phyloP scores from a whole-genome alignment of 768 basidiomycete genomes.

The Xerocomellus amylosporus region DNA sequence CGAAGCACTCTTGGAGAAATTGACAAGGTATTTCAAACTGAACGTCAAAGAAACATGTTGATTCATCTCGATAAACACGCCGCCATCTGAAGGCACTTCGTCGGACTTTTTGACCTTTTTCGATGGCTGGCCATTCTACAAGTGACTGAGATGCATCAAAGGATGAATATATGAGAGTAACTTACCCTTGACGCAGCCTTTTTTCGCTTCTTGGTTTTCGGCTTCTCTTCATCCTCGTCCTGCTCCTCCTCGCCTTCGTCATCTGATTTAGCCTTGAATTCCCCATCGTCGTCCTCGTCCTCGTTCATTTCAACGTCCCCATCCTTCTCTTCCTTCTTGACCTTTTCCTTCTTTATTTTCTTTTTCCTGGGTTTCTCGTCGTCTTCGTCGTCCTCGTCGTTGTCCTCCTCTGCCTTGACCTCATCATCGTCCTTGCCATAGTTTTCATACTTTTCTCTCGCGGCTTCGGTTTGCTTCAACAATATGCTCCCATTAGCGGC shows the following conservation, averaged over 20 bases:
- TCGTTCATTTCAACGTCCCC: constrained; percentile 48
- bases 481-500: constrained; percentile 87
- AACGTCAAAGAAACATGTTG: constrained; percentile 91
- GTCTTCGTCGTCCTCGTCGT: constrained; percentile 41
- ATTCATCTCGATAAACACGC: constrained; percentile 83
- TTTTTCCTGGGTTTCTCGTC: constrained; percentile 29
- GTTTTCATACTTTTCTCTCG: constrained; percentile 38
- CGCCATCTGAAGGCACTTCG: constrained; percentile 52
- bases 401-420: constrained; percentile 42
- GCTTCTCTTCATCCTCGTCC: constrained; percentile 49
- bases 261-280: constrained; percentile 43
- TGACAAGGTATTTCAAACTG: constrained; percentile 94
- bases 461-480: constrained; percentile 68
- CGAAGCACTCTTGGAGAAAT: constrained; percentile 88
- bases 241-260: constrained; percentile 47
- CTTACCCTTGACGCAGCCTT: constrained; percentile 51
- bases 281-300: constrained; percentile 43
- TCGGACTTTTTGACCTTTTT: constrained; percentile 60
- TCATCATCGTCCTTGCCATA: constrained; percentile 45
- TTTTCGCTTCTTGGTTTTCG: constrained; percentile 67
- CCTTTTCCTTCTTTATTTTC: constrained; percentile 36
- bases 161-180: background rate
- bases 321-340: constrained; percentile 41
- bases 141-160: background rate
- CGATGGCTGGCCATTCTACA: constrained; percentile 39